Percentiles rank a stretch among this genome's conserved stretches.
These are phyloP conservation scores for Parastagonospora nodorum DNA, from an alignment of 2,329 filamentous ascomycete genomes.

Conservation along the genomic window DNA sequence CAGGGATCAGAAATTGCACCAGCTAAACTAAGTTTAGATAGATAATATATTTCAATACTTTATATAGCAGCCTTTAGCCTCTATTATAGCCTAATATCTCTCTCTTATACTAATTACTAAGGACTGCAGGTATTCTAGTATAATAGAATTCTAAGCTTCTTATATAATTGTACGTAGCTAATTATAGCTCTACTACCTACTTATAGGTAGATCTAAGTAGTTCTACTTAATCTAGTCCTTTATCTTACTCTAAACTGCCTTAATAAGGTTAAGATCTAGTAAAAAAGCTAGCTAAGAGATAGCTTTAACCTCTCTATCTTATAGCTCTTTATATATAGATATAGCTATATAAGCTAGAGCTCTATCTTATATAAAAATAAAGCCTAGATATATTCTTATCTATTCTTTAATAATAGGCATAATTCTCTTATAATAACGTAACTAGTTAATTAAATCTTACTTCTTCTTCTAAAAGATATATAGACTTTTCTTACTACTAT, in stretches of 20 bases:
- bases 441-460: neutral
- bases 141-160: neutral
- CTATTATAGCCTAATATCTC: neutral
- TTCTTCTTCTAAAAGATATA: neutral
- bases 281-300: neutral
- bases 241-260: neutral
- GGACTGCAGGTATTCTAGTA: neutral
- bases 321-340: neutral
- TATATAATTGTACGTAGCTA: neutral
- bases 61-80: neutral
- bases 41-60: neutral
- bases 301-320: neutral
- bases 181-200: neutral
- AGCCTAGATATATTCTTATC: neutral
- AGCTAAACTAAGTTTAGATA: neutral
- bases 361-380: conserved; percentile 1
- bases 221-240: neutral
- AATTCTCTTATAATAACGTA: neutral
- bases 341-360: neutral
- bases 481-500: neutral
- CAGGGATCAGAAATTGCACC: neutral
- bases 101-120: neutral
- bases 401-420: neutral
- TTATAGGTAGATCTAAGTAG: neutral
- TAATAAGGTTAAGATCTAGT: neutral